Evolutionary conservation across 176 grass and related monocot species (phyloP), one percentile per base, ranked within the genome.

Genomic region (Melocanna baccifera): DNA sequence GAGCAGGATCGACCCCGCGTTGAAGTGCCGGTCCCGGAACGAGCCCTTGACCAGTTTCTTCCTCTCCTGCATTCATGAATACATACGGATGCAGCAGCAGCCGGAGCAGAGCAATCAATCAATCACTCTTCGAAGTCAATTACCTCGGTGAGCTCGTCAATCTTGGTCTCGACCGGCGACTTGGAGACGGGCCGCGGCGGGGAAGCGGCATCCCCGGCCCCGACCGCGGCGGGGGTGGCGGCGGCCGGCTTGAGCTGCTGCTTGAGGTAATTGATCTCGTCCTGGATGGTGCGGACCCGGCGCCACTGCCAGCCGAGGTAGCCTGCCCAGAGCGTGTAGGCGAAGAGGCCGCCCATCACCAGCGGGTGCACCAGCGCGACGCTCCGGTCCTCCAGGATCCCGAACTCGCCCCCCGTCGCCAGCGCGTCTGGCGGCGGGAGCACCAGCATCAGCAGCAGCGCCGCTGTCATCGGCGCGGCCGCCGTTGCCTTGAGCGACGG

Each of bases 261-360:
- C 77, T 98, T 98, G 76, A 98, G 87, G 55, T 92, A 89, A 82
- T 78, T 93, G 78, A 98, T 93, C 63, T 98, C 93, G 82, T 95
- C 89, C 87, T 98, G 93, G 61, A 94, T 74, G 72, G 96, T 98
- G 62, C 96, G 88, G 19, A 98, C 89, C 13, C 96, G 89, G 50
- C 96, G 93, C 96, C 93, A 98, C 79, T 98, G 96, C 96, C 96
- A 98, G 12, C 96, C 96, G 58, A 98, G 85, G 84, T 94, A 98
- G 0, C 96, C 96, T 26, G 93, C 93, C 93, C 93, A 98, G 20
- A 98, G 91, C 52, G 96, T 98, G 89, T 90, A 98, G 1, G 74
- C 85, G 82, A 98, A 98, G 71, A 98, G 91, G 2, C 91, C 22
- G 11, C 96, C 93, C 96, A 95, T 98, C 47, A 88, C 75, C 57